Conservation (phyloP, 1,139 yeast genomes). For the Saccharomyces hybrid region DNA sequence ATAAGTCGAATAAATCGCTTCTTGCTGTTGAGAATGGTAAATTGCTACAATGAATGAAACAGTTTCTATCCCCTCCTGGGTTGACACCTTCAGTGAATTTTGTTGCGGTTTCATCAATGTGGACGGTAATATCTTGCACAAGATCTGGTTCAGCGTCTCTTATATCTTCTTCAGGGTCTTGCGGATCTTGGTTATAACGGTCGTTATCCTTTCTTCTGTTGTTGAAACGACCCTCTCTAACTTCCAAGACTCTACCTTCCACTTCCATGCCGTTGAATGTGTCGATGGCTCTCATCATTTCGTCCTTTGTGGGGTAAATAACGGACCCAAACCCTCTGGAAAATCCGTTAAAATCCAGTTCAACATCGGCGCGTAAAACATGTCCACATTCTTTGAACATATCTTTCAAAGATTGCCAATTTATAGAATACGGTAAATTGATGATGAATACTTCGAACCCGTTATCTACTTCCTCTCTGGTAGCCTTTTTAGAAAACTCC, state of each 20-base stretch:
- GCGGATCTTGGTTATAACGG: constrained; percentile 6
- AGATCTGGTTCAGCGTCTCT: constrained; percentile 16
- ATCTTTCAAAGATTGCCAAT: constrained; percentile 83
- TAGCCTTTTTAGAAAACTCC: constrained; percentile 13
- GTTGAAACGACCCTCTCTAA: constrained; percentile 51
- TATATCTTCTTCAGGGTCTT: constrained; percentile 14
- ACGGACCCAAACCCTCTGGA: constrained; percentile 85
- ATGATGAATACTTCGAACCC: constrained; percentile 74
- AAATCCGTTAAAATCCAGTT: constrained; percentile 59
- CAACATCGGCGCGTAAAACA: constrained; percentile 74
- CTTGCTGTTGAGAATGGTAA: constrained; percentile 84
- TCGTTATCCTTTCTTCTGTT: constrained; percentile 13
- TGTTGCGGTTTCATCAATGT: constrained; percentile 9
- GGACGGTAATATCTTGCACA: constrained; percentile 5
- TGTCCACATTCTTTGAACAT: constrained; percentile 71
- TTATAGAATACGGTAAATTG: constrained; percentile 70
- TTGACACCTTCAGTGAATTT: constrained; percentile 19
- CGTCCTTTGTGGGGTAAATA: constrained; percentile 50
- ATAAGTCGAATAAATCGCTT: constrained; percentile 76
- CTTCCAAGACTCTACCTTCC: constrained; percentile 64
- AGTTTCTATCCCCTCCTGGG: constrained; percentile 50
- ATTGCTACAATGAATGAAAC: constrained; percentile 63
- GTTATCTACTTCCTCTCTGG: constrained; percentile 20
- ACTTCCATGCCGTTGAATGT: constrained; percentile 57
- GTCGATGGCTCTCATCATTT: constrained; percentile 55